Evolutionary conservation across 2,329 filamentous ascomycete genomes (phyloP), one percentile per base, ranked within the genome.

Genomic region (Arachnomyces sp.): DNA sequence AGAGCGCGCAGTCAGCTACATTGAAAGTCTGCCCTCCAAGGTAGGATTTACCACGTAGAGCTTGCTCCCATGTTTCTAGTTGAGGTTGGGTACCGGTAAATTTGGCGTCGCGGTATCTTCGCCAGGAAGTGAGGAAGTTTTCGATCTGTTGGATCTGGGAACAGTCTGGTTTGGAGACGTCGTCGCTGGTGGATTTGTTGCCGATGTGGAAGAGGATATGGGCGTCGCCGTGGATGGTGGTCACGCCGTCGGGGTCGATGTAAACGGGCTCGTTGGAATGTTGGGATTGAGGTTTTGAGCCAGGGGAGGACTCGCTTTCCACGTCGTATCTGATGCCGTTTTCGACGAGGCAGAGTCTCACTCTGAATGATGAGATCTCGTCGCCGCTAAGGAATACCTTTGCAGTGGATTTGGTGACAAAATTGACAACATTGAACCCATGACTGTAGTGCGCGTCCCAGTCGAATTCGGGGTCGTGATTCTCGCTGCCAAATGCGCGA

Each of bases 401-500:
- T 2, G 54, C 51, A 7, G 57, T 45, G n/a, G 51, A 49, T 2
- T 55, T 47, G 3, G 64, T 66, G 13, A 65, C 58, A 52, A 71
- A 70, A 43, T 71, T 70, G 38, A 71, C 64, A 7, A 94, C 86
- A 54, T 98, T 84, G 48, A 88, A 94, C 0, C 92, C 92, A 0
- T 55, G 50, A 0, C 88, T 89, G 54, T 98, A 98, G 16, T 74
- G 64, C 0, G 65, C 65, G 3, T 80, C 68, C 90, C 90, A 94
- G 2, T 77, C 69, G 47, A 92, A 88, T 1, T 75, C 69, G 0
- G 68, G 71, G 3, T 73, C 67, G 42, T 85, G 81, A 55, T 98
- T 98, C 67, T 98, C 92, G 12, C 71, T 72, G 1, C 87, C 84
- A 63, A 98, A 96, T 0, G 84, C 86, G 39, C 69, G 71, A 31